A percentile compares a stretch with the other conserved stretches of the same genome.
Conservation (phyloP, 2,329 filamentous ascomycete species). For the Didymellaceae sp. region DNA sequence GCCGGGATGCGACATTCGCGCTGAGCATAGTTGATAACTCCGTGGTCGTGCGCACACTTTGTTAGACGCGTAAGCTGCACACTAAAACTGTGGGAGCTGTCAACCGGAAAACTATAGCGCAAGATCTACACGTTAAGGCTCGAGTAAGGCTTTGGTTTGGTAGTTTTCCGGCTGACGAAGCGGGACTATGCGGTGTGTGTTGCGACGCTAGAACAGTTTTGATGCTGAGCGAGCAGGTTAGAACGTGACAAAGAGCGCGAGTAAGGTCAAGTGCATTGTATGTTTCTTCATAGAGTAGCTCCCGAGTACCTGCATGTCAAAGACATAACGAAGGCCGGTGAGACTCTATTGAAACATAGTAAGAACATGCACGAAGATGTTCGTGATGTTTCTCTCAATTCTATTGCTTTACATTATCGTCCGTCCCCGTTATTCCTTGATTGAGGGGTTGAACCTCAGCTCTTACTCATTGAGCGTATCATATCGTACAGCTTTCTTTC, state of each 20-base stretch:
- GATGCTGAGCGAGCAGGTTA: not conserved
- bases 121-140: not conserved
- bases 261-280: not conserved
- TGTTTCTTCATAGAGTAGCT: not conserved
- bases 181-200: not conserved
- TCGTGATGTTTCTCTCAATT: too few species aligned
- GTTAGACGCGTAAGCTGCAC: too few species aligned
- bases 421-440: too few species aligned
- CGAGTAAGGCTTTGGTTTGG: too few species aligned
- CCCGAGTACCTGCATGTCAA: too few species aligned
- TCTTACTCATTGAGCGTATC: slow-evolving; percentile 26
- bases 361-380: too few species aligned
- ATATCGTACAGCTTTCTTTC: slow-evolving; percentile 44
- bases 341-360: too few species aligned
- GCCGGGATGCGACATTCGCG: not conserved
- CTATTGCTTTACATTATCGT: too few species aligned
- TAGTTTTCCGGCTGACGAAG: not conserved
- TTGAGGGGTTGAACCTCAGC: slow-evolving; percentile 47
- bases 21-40: not conserved
- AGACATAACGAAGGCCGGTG: too few species aligned
- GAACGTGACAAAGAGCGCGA: not conserved
- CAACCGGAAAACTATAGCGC: not conserved
- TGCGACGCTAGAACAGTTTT: not conserved
- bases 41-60: too few species aligned
- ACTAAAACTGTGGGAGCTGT: too few species aligned